A percentile compares a stretch with the other conserved stretches of the same genome.
phyloP scores from a whole-genome alignment of 2,329 filamentous ascomycete genomes.

The Trichoderma lentiforme region DNA sequence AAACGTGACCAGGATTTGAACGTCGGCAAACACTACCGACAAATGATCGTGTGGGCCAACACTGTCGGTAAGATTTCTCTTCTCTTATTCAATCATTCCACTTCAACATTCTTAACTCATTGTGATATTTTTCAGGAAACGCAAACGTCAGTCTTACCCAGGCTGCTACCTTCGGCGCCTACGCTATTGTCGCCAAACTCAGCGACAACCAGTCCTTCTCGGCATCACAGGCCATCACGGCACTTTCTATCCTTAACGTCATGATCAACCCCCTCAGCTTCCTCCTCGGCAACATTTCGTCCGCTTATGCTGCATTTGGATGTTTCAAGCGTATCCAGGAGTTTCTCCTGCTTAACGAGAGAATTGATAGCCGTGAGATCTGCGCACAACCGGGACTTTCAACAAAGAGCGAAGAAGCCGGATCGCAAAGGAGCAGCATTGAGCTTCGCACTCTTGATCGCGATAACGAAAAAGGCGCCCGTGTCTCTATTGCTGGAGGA shows the following conservation, averaged over 20 bases:
- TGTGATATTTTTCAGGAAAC: constrained; percentile 23
- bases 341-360: constrained; percentile 27
- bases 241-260: constrained; percentile 30
- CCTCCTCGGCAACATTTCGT: constrained; percentile 27
- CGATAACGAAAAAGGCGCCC: neutral
- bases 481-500: constrained; percentile 24
- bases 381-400: neutral
- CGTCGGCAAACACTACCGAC: constrained; percentile 27
- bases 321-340: constrained; percentile 33
- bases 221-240: constrained; percentile 31
- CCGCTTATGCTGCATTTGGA: constrained; percentile 28
- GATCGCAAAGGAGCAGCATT: constrained; percentile 5
- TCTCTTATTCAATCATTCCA: neutral
- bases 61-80: constrained; percentile 25
- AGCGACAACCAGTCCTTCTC: constrained; percentile 27
- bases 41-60: constrained; percentile 28
- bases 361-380: constrained; percentile 26
- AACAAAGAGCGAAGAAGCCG: neutral
- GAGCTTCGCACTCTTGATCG: constrained; percentile 16
- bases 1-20: constrained; percentile 28
- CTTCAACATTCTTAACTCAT: neutral
- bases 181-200: constrained; percentile 29
- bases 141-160: constrained; percentile 28
- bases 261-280: constrained; percentile 28
- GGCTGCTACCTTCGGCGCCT: constrained; percentile 31